Conservation (phyloP, 305 asterid genomes). For the Striga hermonthica region DNA sequence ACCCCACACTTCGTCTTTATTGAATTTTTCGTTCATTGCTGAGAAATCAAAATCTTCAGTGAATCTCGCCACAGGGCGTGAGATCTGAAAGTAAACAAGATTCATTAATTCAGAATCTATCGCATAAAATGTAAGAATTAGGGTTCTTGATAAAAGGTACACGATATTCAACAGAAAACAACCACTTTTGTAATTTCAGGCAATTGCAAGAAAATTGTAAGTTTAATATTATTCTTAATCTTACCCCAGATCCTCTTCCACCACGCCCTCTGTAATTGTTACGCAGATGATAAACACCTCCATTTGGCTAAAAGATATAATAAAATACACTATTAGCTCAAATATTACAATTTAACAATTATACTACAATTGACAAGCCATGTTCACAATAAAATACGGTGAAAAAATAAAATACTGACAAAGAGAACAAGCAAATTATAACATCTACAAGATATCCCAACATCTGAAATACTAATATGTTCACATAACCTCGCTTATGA, state of each 20-base stretch:
- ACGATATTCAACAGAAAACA: neutral
- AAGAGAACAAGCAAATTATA: neutral
- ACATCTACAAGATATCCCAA: neutral
- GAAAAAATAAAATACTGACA: neutral
- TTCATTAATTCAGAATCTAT: neutral
- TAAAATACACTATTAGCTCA: constrained; percentile 20
- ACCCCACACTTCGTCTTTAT: constrained; percentile 98
- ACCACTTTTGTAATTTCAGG: neutral
- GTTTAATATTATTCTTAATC: neutral
- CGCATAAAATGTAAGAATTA: neutral
- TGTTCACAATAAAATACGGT: constrained; percentile 1
- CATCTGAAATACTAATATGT: neutral
- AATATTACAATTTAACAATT: neutral
- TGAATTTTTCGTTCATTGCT: constrained; percentile 97
- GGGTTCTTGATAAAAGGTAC: neutral
- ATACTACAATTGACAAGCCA: neutral
- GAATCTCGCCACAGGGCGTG: constrained; percentile 61
- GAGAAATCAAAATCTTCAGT: constrained; percentile 87
- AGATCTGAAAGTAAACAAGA: constrained; percentile 38
- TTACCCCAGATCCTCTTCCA: constrained; percentile 79
- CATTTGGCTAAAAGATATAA: constrained; percentile 50
- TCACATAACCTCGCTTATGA: neutral
- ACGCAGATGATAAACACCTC: constrained; percentile 48
- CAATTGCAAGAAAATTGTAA: neutral
- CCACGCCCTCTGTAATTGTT: constrained; percentile 74